Evolutionary conservation across 2,329 filamentous ascomycete species (phyloP), one percentile per base, ranked within the genome.

Genomic region (Phialophora expanda): DNA sequence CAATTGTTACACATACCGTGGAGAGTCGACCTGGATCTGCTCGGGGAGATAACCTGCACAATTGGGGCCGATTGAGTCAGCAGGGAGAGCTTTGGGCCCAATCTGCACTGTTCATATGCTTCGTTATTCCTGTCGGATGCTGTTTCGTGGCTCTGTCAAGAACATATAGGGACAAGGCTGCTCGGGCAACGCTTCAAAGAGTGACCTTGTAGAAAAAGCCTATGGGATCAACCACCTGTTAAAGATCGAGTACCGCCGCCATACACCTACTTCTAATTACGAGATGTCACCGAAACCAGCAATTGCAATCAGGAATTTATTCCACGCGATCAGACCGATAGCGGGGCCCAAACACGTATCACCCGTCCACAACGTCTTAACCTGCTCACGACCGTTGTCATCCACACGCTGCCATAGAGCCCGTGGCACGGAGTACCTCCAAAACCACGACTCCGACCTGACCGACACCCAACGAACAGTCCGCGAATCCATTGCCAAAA

Each of bases 401-500:
- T 62, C 71, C 22, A 54, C 64, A 71, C 12, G 66, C 67, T 51
- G 34, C 66, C 3, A 67, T 71, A 46, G 61, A 66, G 14, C 72
- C 66, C 46, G 71, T 20, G 66, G 66, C 51, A 72, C 68, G 20
- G 73, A 74, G 34, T 74, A 72, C 62, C 70, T 74, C 9, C 73
- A 72, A 53, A 58, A 69, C 8, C 65, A 74, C 50, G 69, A 73
- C 56, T 73, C 77, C 3, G 79, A 80, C 68, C 76, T 78, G 63
- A 79, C 74, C 2, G 77, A 80, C 20, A 77, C 77, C 2, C 79
- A 81, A 72, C 69, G 74, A 24, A 76, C 75, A 1, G 79, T 83
- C 5, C 79, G 80, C 41, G 77, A 79, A 61, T 75, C 79, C 3
- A 80, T 83, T 48, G 69, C 75, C 24, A 81, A 80, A 62, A 79